Percentiles rank a stretch among this genome's conserved stretches.
Evolutionary conservation across 2,329 filamentous ascomycete genomes (phyloP).

Genomic region (Fusarium chlamydosporum): DNA sequence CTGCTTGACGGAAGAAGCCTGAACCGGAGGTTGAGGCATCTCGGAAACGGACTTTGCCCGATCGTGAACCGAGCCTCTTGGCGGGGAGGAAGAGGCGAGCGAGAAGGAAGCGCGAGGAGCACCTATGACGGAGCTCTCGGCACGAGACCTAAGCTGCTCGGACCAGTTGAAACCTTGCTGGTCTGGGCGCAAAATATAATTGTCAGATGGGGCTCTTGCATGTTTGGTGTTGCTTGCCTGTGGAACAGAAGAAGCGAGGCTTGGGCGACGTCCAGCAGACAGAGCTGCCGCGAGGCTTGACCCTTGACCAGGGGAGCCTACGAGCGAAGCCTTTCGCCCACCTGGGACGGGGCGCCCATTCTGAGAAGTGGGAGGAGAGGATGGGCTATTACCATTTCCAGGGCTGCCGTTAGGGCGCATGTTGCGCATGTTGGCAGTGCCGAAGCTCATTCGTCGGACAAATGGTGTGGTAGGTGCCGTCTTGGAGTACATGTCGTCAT

Average conservation of each 20-base stretch:
- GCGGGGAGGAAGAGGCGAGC: slow-evolving; percentile 63
- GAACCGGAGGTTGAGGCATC: slow-evolving; percentile 69
- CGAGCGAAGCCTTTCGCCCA: slow-evolving; percentile 52
- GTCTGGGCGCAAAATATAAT: slow-evolving; percentile 74
- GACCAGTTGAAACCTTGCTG: slow-evolving; percentile 95
- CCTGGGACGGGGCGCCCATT: slow-evolving; percentile 53
- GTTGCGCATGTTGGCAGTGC: slow-evolving; percentile 79
- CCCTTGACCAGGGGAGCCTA: slow-evolving; percentile 47
- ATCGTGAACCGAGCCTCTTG: slow-evolving; percentile 66
- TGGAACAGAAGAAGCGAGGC: slow-evolving; percentile 55
- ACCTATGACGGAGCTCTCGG: slow-evolving; percentile 80
- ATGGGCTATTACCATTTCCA: slow-evolving; percentile 73
- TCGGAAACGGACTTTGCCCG: slow-evolving; percentile 79
- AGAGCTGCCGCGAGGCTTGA: slow-evolving; percentile 54
- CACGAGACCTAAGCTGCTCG: slow-evolving; percentile 92
- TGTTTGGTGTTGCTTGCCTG: slow-evolving; percentile 73
- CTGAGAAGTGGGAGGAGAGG: slow-evolving; percentile 56
- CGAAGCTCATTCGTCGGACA: slow-evolving; percentile 89
- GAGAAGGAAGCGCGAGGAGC: slow-evolving; percentile 71
- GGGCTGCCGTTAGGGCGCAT: slow-evolving; percentile 69
- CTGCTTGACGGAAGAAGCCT: slow-evolving; percentile 61
- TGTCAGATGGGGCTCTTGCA: slow-evolving; percentile 75
- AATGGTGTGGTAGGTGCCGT: slow-evolving; percentile 80
- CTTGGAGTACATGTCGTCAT: slow-evolving; percentile 71
- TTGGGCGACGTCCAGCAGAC: slow-evolving; percentile 57